Evolutionary conservation across 2,329 filamentous ascomycete species (phyloP), one percentile per base, ranked within the genome.

Genomic region (Paraphoma chrysanthemicola): DNA sequence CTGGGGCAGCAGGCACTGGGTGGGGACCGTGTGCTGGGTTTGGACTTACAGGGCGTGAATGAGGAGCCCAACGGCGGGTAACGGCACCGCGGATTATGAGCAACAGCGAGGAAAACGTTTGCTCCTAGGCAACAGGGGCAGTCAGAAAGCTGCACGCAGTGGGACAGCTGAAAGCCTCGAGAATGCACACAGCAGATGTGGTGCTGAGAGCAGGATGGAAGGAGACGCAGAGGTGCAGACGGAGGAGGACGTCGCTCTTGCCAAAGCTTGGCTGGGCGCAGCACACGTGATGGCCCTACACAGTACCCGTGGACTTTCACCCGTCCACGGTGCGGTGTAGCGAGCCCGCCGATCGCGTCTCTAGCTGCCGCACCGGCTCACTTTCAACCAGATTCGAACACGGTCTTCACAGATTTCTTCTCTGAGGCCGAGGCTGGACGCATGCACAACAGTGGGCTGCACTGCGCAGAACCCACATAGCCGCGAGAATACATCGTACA

Each of bases 11-110:
- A 53, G 49, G 53, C 53, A 57, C 59, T 64, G 57, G 59, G 65
- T 11, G 29, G 65, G 64, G 65, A 62, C 64, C 64, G 64, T 56
- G 60, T 54, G 66, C 65, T 68, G 67, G 64, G 59, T 63, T 66
- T n/a, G 60, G 68, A 75, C 73, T 73, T 73, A 75, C 74, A 75
- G 71, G 70, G 70, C 71, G 71, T 72, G 69, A 68, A 73, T 68
- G 66, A 44, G 29, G 44, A 68, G 73, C 73, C 74, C 74, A 74
- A 76, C 72, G 23, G 23, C 23, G 71, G 68, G 61, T 59, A 63
- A 61, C 66, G 67, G 62, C 67, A 69, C 66, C 55, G 53, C 46
- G 23, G 52, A 59, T 49, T 59, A 63, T 33, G 56, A 49, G 57
- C 61, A 43, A 63, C 53, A 43, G 55, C 46, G 50, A 53, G 28